These are phyloP conservation scores for Picocystis salinarum DNA, from an alignment of 139 green algal genomes.

Conservation along the genomic window DNA sequence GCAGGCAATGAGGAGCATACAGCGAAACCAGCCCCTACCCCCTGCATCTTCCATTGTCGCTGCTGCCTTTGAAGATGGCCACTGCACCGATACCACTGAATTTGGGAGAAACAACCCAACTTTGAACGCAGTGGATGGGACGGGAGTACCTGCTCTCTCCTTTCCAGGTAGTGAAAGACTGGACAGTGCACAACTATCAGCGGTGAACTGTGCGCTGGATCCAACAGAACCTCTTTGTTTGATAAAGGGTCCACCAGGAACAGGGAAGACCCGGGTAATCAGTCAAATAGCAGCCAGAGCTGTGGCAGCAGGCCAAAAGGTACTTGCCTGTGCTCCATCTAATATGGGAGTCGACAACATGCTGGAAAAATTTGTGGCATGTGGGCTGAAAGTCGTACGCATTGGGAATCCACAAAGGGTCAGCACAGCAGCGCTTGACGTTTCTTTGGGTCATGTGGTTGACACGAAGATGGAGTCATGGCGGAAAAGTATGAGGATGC, in stretches of 20 bases:
- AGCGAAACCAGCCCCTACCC: too few species aligned
- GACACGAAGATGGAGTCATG: slow-evolving; percentile 2
- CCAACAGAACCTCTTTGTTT: too few species aligned
- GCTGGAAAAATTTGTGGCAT: slow-evolving; percentile 3
- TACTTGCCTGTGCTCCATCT: slow-evolving; percentile 59
- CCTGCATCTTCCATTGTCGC: too few species aligned
- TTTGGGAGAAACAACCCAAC: too few species aligned
- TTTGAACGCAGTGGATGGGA: too few species aligned
- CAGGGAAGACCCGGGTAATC: slow-evolving; percentile 72
- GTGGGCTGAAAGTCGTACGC: slow-evolving; percentile 6
- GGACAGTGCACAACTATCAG: too few species aligned
- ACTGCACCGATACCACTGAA: too few species aligned
- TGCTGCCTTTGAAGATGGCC: too few species aligned
- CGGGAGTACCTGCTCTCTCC: too few species aligned
- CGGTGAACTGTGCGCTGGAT: too few species aligned
- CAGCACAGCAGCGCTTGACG: neutral
- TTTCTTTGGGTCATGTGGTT: slow-evolving; percentile 4
- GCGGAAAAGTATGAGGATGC: slow-evolving; percentile 1
- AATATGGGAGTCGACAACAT: slow-evolving; percentile 87
- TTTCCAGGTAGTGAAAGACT: too few species aligned
- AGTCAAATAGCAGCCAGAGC: slow-evolving; percentile 63
- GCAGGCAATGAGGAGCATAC: too few species aligned
- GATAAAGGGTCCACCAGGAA: slow-evolving; percentile 64
- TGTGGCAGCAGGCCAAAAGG: slow-evolving; percentile 49
- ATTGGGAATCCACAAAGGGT: slow-evolving; percentile 6